Base-by-base conservation (phyloP, 352 stramenopile genomes). In the Peronospora belbahrii region DNA sequence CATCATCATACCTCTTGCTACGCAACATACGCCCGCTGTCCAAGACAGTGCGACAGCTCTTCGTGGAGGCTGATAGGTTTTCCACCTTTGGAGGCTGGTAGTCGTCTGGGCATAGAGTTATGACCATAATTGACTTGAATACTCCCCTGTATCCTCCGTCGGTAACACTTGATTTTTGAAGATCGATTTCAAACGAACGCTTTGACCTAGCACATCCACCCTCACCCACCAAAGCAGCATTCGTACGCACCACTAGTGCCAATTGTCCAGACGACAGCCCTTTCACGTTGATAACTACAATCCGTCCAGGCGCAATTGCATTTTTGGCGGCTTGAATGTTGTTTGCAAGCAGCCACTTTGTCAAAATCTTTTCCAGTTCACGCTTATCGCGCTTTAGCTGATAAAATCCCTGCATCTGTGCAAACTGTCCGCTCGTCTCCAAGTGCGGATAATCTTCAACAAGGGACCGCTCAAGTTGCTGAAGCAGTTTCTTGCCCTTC, bases 111-210 rank as follows among this genome's bases (percentile, higher is more conserved):
- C 78, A 90, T 0, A 88, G 52, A 51, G 75, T 85, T 15, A 88
- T 25, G 6, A 90, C 64, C 14, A 78, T 84, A 48, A 90, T 74
- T 1, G 66, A 80, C 62, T 86, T 86, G 52, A 86, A 87, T n/a
- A 85, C 57, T 3, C 59, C 60, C 10, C 65, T 59, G n/a, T 48
- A 43, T 2, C 47, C 33, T 11, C 40, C 23, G 23, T 62, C 56
- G 2, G 17, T 28, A 18, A 33, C 28, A 25, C 25, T 34, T 31
- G 59, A 55, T 14, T 28, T 62, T 17, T 56, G 51, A 31, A 63
- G 31, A 11, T 60, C 52, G 0, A 52, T 52, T 19, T 79, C 69
- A 46, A 85, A 79, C 9, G 67, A 67, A 11, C 75, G 44, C 34
- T 77, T 75, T 4, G 68, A 73, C 3, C 73, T 62, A 11, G 42